A percentile compares a stretch with the other conserved stretches of the same genome.
phyloP scores from a whole-genome alignment of 148 eudicot genomes.

The Persicaria maculosa region DNA sequence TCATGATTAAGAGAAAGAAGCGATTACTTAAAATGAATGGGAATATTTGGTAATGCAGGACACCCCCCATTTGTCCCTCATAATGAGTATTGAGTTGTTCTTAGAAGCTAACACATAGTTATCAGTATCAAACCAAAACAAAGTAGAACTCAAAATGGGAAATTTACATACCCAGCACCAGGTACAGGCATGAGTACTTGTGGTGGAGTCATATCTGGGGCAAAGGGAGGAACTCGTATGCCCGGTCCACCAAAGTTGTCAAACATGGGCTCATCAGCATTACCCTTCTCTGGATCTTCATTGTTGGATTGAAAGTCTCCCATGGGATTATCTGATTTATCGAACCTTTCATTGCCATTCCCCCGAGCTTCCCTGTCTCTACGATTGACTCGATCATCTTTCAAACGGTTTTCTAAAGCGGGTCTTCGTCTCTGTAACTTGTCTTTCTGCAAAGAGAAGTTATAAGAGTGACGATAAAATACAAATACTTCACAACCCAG shows the following conservation, averaged over 20 bases:
- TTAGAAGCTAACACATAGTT: too few relatives aligned
- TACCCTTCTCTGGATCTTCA: constrained; percentile 52
- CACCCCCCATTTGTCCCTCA: too few relatives aligned
- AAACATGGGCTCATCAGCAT: constrained; percentile 71
- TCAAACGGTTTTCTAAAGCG: constrained; percentile 49
- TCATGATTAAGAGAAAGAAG: background rate
- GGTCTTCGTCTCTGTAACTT: constrained; percentile 67
- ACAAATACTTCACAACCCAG: background rate
- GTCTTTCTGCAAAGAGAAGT: constrained; percentile 54
- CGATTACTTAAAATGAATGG: background rate
- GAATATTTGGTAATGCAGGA: too few relatives aligned
- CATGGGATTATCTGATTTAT: constrained; percentile 61
- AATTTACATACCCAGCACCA: constrained; percentile 78
- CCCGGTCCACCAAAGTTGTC: constrained; percentile 82
- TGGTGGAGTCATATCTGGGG: constrained; percentile 79
- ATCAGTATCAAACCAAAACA: too few relatives aligned
- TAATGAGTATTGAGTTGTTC: too few relatives aligned
- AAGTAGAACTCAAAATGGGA: background rate
- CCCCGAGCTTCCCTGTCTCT: constrained; percentile 63
- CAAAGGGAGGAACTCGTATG: constrained; percentile 58
- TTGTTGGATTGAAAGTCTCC: constrained; percentile 44
- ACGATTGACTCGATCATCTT: constrained; percentile 68
- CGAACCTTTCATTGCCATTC: constrained; percentile 59
- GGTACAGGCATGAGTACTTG: constrained; percentile 97
- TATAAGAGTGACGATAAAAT: background rate